These are phyloP conservation scores for Entelexis paramagnoliae DNA, from an alignment of 1,139 yeast species.

Conservation along the genomic window DNA sequence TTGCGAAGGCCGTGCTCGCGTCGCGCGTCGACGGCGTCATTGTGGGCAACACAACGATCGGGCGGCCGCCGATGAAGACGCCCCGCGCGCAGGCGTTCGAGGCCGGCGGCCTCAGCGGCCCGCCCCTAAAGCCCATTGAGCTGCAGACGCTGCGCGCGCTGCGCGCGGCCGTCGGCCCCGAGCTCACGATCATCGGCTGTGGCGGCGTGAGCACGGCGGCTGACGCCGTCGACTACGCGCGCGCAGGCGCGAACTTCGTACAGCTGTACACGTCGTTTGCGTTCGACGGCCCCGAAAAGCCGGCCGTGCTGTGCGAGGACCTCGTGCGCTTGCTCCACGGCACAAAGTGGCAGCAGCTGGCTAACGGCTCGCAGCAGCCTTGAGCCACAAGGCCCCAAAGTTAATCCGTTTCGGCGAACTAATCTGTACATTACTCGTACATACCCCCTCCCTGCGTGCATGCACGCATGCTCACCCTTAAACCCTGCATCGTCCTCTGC, in stretches of 20 bases:
- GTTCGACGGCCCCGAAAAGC: slow-evolving; percentile 84
- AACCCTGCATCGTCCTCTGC: too few relatives aligned
- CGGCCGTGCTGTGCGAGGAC: slow-evolving; percentile 68
- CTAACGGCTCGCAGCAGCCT: not conserved
- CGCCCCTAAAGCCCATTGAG: slow-evolving; percentile 76
- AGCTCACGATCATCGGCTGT: slow-evolving; percentile 74
- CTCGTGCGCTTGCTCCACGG: slow-evolving; percentile 58
- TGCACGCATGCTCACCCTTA: not conserved
- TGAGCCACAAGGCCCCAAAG: not conserved
- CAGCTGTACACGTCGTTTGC: slow-evolving; percentile 86
- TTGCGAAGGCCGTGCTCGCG: slow-evolving; percentile 67
- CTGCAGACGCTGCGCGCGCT: slow-evolving; percentile 59
- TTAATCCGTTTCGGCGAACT: not conserved
- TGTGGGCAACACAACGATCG: slow-evolving; percentile 82
- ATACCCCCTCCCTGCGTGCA: not conserved
- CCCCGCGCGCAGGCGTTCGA: slow-evolving; percentile 47
- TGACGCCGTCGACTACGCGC: slow-evolving; percentile 84
- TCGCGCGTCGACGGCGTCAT: slow-evolving; percentile 85
- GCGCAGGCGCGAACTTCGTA: slow-evolving; percentile 84
- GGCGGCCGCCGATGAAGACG: slow-evolving; percentile 37
- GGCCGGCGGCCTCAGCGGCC: slow-evolving; percentile 85
- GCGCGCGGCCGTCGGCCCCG: slow-evolving; percentile 63
- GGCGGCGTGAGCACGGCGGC: slow-evolving; percentile 82
- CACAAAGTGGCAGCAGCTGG: slow-evolving; percentile 53
- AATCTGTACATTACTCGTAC: not conserved